These are phyloP conservation scores for Aspergillus olivimuriae DNA, from an alignment of 495 filamentous ascomycete species.

Conservation along the genomic window DNA sequence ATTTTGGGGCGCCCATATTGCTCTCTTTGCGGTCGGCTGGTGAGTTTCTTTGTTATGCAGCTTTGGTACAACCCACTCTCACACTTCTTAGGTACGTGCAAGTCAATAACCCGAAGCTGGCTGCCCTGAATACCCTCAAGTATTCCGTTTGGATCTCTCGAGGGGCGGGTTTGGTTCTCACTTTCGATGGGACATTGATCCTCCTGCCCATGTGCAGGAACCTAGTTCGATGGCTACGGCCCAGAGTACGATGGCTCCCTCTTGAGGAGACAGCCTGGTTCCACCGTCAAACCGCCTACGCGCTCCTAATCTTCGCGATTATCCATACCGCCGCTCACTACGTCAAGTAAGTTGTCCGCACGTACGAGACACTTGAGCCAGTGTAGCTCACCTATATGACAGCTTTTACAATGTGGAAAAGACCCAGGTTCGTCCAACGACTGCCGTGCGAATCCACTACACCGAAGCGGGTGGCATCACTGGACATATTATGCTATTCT, in stretches of 20 bases:
- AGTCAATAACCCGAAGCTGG: slow-evolving; percentile 54
- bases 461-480: slow-evolving; percentile 84
- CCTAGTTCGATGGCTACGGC: slow-evolving; percentile 72
- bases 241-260: slow-evolving; percentile 81
- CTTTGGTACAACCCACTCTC: slow-evolving; percentile 14
- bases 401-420: slow-evolving; percentile 96
- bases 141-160: slow-evolving; percentile 95
- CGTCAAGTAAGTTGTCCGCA: slow-evolving; percentile 68
- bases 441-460: slow-evolving; percentile 92
- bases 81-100: slow-evolving; percentile 65
- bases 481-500: slow-evolving; percentile 95
- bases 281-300: slow-evolving; percentile 90
- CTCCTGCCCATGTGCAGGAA: slow-evolving; percentile 93
- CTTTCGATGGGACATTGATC: slow-evolving; percentile 81
- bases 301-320: slow-evolving; percentile 73
- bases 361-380: not conserved
- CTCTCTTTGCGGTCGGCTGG: slow-evolving; percentile 85
- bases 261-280: slow-evolving; percentile 96
- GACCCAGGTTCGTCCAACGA: slow-evolving; percentile 69
- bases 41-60: slow-evolving; percentile 29
- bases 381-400: too few relatives aligned
- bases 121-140: slow-evolving; percentile 69
- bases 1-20: slow-evolving; percentile 81
- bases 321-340: slow-evolving; percentile 80
- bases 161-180: slow-evolving; percentile 79